A percentile compares a stretch with the other conserved stretches of the same genome.
phyloP scores from a whole-genome alignment of 768 basidiomycete species.

The Royoungia palumana region DNA sequence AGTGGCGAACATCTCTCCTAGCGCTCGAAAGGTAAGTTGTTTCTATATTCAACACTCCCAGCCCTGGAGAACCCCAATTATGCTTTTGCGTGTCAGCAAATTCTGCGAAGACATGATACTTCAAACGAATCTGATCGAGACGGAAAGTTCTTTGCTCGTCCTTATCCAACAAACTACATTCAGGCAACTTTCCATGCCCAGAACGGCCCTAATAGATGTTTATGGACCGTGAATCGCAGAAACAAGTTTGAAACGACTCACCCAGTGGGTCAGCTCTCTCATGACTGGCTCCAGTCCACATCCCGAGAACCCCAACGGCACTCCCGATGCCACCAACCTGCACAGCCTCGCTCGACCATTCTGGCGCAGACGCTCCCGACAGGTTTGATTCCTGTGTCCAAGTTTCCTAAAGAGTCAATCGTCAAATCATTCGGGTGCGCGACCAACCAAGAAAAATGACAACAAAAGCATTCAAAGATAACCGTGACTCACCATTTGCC shows the following conservation, averaged over 20 bases:
- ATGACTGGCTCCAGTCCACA: slow-evolving; percentile 54
- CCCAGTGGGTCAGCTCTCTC: slow-evolving; percentile 43
- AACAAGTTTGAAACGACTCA: slow-evolving; percentile 13
- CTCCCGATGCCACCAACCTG: slow-evolving; percentile 56
- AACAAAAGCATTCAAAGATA: background rate
- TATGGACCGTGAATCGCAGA: background rate
- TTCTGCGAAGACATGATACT: too few species aligned
- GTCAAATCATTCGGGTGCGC: background rate
- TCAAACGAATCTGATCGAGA: too few species aligned
- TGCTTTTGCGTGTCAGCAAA: too few species aligned
- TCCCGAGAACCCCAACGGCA: slow-evolving; percentile 49
- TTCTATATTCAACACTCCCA: too few species aligned
- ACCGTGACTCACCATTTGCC: slow-evolving; percentile 42
- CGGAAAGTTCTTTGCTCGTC: too few species aligned
- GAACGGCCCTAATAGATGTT: slow-evolving; percentile 34
- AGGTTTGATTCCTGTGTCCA: slow-evolving; percentile 31
- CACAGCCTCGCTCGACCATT: slow-evolving; percentile 56
- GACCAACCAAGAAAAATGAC: too few species aligned
- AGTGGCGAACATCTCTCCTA: too few species aligned
- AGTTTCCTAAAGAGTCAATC: slow-evolving; percentile 14
- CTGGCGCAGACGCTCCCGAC: slow-evolving; percentile 31
- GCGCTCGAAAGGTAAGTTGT: too few species aligned
- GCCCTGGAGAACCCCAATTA: too few species aligned
- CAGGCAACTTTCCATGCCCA: slow-evolving; percentile 43
- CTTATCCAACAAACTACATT: background rate